phyloP scores from a whole-genome alignment of 257 asterid species.

The Forsythia suspensa region DNA sequence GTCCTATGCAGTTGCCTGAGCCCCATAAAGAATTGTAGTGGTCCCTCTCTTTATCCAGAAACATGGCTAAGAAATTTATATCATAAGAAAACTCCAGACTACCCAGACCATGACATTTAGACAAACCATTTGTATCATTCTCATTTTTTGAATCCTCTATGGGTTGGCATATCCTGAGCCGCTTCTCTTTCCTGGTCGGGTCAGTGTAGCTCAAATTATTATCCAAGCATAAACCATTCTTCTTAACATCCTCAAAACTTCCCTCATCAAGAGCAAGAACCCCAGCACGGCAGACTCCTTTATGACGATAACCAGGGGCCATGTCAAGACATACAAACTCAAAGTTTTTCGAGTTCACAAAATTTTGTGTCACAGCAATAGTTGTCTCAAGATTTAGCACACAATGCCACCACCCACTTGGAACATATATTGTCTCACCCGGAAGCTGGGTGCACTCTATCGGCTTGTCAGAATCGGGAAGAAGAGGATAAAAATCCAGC shows the following conservation, averaged over 20 bases:
- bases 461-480: constrained; percentile 81
- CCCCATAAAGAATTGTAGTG: constrained; percentile 85
- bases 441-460: constrained; percentile 97
- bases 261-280: constrained; percentile 83
- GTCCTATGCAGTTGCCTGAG: constrained; percentile 84
- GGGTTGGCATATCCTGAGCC: constrained; percentile 42
- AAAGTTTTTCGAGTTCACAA: constrained; percentile 80
- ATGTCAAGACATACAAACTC: constrained; percentile 91
- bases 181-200: constrained; percentile 71
- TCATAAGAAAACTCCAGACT: constrained; percentile 69
- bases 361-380: constrained; percentile 93
- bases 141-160: constrained; percentile 31
- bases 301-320: constrained; percentile 97
- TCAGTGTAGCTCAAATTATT: constrained; percentile 44
- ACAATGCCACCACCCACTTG: constrained; percentile 99
- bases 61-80: constrained; percentile 69
- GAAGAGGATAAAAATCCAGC: constrained; percentile 97
- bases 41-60: constrained; percentile 80
- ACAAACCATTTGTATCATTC: constrained; percentile 28
- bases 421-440: constrained; percentile 95
- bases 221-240: constrained; percentile 27
- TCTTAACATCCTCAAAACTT: constrained; percentile 41
- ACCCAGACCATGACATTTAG: constrained; percentile 26
- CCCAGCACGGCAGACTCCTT: constrained; percentile 95
- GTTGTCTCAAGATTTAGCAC: constrained; percentile 90